Conservation (phyloP, 805 yeast genomes). For the Candida ovalis region DNA sequence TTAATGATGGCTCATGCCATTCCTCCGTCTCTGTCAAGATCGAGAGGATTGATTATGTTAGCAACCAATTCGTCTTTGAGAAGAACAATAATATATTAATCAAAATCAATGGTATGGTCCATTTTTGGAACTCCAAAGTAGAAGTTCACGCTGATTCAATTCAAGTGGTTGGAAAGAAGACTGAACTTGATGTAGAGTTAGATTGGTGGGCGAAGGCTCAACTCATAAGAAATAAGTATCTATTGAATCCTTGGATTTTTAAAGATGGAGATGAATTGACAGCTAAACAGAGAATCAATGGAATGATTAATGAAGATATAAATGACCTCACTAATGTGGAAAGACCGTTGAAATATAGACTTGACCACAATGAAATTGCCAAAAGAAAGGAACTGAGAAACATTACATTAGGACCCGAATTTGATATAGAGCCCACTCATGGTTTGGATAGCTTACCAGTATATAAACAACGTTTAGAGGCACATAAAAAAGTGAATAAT, state of each 20-base stretch:
- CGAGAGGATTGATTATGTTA: constrained; percentile 14
- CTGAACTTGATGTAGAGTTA: constrained; percentile 29
- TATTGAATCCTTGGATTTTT: constrained; percentile 35
- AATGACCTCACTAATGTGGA: background rate
- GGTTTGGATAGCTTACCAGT: constrained; percentile 10
- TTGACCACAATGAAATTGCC: background rate
- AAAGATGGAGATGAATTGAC: constrained; percentile 12
- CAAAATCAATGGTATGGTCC: constrained; percentile 25
- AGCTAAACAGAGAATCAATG: background rate
- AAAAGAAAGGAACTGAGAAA: background rate
- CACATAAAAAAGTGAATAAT: background rate
- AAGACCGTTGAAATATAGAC: background rate
- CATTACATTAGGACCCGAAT: background rate
- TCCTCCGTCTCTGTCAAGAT: constrained; percentile 12
- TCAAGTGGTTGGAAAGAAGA: constrained; percentile 18
- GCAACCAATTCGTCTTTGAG: constrained; percentile 19
- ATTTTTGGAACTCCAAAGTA: constrained; percentile 12
- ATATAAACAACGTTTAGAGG: constrained; percentile 4
- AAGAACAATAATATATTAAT: constrained; percentile 26
- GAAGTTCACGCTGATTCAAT: constrained; percentile 33
- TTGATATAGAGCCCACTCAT: background rate
- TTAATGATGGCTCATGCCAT: constrained; percentile 31
- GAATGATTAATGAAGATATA: background rate
- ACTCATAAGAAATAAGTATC: constrained; percentile 15
- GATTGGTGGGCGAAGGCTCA: constrained; percentile 35